These are phyloP conservation scores for Platanthera zijinensis DNA, from an alignment of 106 monocot species.

Conservation along the genomic window DNA sequence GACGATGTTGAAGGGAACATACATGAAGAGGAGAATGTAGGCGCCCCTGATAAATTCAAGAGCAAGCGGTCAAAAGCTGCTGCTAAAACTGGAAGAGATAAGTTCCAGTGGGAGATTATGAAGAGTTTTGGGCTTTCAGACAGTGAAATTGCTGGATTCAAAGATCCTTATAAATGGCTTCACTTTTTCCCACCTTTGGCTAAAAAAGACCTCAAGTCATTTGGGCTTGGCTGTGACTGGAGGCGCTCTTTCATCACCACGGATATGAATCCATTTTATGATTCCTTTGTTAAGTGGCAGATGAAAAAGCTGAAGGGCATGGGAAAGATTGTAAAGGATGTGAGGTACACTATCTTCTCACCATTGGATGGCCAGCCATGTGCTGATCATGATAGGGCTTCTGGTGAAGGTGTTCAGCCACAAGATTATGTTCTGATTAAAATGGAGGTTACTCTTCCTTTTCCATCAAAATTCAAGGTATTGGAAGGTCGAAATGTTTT, in stretches of 20 bases:
- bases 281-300: constrained; percentile 91
- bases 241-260: constrained; percentile 87
- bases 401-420: constrained; percentile 88
- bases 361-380: constrained; percentile 91
- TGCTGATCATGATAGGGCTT: constrained; percentile 89
- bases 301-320: constrained; percentile 61
- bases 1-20: constrained; percentile 15
- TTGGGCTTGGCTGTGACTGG: constrained; percentile 93
- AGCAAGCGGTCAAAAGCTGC: constrained; percentile 83
- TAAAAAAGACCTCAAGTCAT: constrained; percentile 73
- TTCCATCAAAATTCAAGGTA: constrained; percentile 51
- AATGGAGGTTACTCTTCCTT: constrained; percentile 75
- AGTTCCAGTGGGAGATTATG: constrained; percentile 96
- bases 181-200: constrained; percentile 76
- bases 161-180: constrained; percentile 73
- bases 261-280: constrained; percentile 84
- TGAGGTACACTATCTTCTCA: constrained; percentile 77
- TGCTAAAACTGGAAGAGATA: constrained; percentile 64
- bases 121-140: constrained; percentile 63
- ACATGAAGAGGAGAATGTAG: constrained; percentile 23
- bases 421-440: constrained; percentile 88
- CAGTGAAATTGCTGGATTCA: constrained; percentile 57
- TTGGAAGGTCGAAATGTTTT: constrained; percentile 76
- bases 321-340: constrained; percentile 82
- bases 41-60: constrained; percentile 72